Evolutionary conservation across 352 stramenopile genomes (phyloP).

Genomic region (Phytophthora capsici): DNA sequence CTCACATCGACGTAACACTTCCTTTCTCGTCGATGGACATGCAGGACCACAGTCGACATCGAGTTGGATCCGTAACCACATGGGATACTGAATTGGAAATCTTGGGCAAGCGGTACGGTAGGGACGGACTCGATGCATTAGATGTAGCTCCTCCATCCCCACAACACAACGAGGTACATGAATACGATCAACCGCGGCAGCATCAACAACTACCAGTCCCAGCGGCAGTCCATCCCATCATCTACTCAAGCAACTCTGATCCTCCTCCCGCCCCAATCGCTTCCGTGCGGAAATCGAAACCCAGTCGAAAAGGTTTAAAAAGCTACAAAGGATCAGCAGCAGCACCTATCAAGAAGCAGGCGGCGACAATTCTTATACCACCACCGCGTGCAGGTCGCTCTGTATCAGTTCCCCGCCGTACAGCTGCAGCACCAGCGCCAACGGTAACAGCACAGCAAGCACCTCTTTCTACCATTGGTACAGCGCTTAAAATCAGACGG

Average conservation of each 20-base stretch:
- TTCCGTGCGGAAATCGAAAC: slow-evolving; percentile 16
- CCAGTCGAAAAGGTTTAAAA: slow-evolving; percentile 15
- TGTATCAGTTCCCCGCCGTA: slow-evolving; percentile 5
- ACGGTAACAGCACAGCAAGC: not conserved
- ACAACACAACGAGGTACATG: not conserved
- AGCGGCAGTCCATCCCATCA: slow-evolving; percentile 22
- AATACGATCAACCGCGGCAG: slow-evolving; percentile 5
- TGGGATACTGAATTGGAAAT: slow-evolving; percentile 63
- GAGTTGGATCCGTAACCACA: not conserved
- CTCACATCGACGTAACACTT: slow-evolving; percentile 20
- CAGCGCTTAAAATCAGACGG: slow-evolving; percentile 50
- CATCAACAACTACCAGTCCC: slow-evolving; percentile 6
- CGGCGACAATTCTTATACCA: slow-evolving; percentile 20
- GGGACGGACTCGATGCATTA: slow-evolving; percentile 28
- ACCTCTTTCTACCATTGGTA: slow-evolving; percentile 18
- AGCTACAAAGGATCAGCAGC: not conserved
- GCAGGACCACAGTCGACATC: slow-evolving; percentile 38
- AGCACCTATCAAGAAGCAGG: slow-evolving; percentile 18
- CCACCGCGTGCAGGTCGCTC: slow-evolving; percentile 7
- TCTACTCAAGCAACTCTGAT: slow-evolving; percentile 11
- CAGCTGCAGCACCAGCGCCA: not conserved
- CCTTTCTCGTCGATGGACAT: slow-evolving; percentile 57
- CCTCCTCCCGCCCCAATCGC: slow-evolving; percentile 13
- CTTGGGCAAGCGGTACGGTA: slow-evolving; percentile 66
- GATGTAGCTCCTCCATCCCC: slow-evolving; percentile 4